phyloP scores from a whole-genome alignment of 768 basidiomycete genomes.

The Dacryopinax spathularia region DNA sequence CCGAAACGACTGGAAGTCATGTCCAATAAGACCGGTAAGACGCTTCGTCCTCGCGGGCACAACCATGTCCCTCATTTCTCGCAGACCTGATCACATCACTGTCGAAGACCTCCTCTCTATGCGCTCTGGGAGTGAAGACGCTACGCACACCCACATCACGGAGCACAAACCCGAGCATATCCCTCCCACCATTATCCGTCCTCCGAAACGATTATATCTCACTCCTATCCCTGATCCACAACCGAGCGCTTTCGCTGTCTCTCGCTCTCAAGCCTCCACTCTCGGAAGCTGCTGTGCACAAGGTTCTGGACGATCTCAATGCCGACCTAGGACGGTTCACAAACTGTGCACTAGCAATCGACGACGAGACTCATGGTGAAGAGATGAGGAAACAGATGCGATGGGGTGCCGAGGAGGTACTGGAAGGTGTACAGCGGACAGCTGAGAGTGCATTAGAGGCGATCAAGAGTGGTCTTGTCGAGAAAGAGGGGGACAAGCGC shows the following conservation, averaged over 20 bases:
- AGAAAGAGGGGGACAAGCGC: constrained; percentile 5
- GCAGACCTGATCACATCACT: neutral
- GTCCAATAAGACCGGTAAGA: no score
- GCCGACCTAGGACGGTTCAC: constrained; percentile 36
- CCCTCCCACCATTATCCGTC: constrained; percentile 22
- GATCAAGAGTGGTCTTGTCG: neutral
- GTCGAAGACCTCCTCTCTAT: neutral
- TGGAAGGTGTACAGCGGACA: constrained; percentile 28
- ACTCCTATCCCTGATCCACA: constrained; percentile 44
- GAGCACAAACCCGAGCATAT: neutral
- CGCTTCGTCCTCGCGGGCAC: no score
- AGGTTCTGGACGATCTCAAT: constrained; percentile 41
- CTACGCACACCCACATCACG: neutral
- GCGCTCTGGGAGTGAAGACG: neutral
- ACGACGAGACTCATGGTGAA: constrained; percentile 29
- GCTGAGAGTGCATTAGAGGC: neutral
- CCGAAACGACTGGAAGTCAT: no score
- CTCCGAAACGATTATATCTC: constrained; percentile 44
- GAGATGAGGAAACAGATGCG: constrained; percentile 35
- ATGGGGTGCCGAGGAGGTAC: constrained; percentile 32
- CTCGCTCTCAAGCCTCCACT: constrained; percentile 48
- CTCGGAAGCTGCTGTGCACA: constrained; percentile 36
- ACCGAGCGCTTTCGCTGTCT: constrained; percentile 44
- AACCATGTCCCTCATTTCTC: no score
- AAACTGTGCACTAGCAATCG: constrained; percentile 37